These are phyloP conservation scores for Penicillium crystallinum DNA, from an alignment of 495 filamentous ascomycete species.

Conservation along the genomic window DNA sequence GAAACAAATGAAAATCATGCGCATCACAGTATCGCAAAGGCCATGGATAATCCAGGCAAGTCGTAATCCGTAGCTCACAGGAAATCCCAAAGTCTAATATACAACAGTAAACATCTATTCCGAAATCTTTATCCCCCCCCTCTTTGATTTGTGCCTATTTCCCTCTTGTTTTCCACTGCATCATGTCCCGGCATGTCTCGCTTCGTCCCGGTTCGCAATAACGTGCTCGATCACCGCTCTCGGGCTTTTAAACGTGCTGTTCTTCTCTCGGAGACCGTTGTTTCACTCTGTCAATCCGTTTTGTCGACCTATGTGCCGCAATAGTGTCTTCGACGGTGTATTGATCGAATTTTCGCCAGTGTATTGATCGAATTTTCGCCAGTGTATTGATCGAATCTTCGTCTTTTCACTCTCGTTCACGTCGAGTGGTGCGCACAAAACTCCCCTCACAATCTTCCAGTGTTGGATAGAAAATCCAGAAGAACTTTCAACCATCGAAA, in stretches of 20 bases:
- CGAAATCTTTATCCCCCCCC: conserved; percentile 4
- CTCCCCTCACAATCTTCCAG: too few relatives aligned
- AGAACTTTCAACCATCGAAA: too few relatives aligned
- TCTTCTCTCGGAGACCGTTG: too few relatives aligned
- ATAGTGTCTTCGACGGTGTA: neutral
- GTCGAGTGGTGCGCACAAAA: too few relatives aligned
- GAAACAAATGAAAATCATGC: conserved; percentile 17
- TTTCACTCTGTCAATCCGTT: too few relatives aligned
- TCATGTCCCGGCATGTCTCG: conserved; percentile 15
- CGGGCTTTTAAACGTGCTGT: neutral
- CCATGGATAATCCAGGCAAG: conserved; percentile 13
- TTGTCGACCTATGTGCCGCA: neutral
- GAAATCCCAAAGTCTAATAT: conserved; percentile 25
- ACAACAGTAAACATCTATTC: conserved; percentile 29
- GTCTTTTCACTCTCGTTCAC: too few relatives aligned
- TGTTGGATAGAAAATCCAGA: too few relatives aligned
- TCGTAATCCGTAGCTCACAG: conserved; percentile 32
- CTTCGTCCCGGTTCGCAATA: conserved; percentile 2
- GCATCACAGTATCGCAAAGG: conserved; percentile 24
- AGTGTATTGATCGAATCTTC: too few relatives aligned
- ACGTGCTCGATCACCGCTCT: conserved; percentile 8
- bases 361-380: too few relatives aligned
- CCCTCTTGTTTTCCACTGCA: neutral
- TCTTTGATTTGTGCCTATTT: neutral
- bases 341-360: neutral